These are phyloP conservation scores for Xylaria flabelliformis DNA, from an alignment of 495 filamentous ascomycete species.

Conservation along the genomic window DNA sequence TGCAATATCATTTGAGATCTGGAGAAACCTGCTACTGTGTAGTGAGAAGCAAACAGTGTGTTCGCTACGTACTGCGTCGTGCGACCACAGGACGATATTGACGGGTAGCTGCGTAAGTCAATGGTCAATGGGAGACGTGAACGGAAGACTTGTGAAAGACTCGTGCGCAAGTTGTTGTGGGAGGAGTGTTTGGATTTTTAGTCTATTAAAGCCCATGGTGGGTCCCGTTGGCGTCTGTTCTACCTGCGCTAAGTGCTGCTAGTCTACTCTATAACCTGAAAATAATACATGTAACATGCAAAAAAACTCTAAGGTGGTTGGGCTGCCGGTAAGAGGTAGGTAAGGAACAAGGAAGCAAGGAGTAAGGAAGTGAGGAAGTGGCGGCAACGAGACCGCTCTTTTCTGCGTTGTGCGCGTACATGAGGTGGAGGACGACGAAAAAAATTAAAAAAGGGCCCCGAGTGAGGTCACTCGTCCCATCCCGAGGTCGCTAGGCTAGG, in stretches of 20 bases:
- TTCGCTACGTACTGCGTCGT: slow-evolving; percentile 1
- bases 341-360: no score
- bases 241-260: not conserved
- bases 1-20: not conserved
- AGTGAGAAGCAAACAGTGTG: not conserved
- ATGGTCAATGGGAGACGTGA: slow-evolving; percentile 2
- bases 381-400: slow-evolving; percentile 21
- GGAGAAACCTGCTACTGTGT: not conserved
- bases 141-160: not conserved
- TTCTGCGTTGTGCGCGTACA: not conserved
- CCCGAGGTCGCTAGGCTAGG: slow-evolving; percentile 18
- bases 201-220: slow-evolving; percentile 1
- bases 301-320: not conserved
- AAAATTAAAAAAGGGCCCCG: slow-evolving; percentile 9
- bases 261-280: not conserved
- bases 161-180: slow-evolving; percentile 5
- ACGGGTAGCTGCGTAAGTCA: not conserved
- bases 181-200: slow-evolving; percentile 6
- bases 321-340: not conserved
- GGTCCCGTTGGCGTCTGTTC: not conserved
- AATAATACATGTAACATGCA: not conserved
- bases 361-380: not conserved
- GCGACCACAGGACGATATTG: slow-evolving; percentile 1
- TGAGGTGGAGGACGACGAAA: not conserved
- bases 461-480: slow-evolving; percentile 11